Evolutionary conservation across 768 basidiomycete species (phyloP).

Genomic region (Paxillus ammoniavirescens): DNA sequence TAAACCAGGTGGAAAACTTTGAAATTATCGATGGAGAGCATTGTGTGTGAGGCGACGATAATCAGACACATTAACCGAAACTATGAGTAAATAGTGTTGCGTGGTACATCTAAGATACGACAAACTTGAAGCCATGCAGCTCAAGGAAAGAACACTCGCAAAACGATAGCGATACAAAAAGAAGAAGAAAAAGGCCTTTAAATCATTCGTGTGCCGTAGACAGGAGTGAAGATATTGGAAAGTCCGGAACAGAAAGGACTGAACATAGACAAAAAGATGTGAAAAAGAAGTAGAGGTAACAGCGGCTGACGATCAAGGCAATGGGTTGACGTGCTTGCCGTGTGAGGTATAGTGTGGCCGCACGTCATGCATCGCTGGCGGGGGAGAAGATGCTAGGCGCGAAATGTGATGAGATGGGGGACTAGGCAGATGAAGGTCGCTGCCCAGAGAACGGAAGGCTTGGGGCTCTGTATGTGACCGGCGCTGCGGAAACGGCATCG

Average conservation of each 20-base stretch:
- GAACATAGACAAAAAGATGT: constrained; percentile 20
- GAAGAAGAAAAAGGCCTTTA: constrained; percentile 18
- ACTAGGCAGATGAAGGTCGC: constrained; percentile 50
- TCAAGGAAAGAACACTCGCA: constrained; percentile 17
- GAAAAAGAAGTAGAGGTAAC: constrained; percentile 9
- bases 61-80: constrained; percentile 24
- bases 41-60: constrained; percentile 19
- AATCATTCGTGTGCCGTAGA: constrained; percentile 21
- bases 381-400: constrained; percentile 45
- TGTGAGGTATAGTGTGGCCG: constrained; percentile 38
- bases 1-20: constrained; percentile 11
- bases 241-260: constrained; percentile 23
- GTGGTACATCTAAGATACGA: constrained; percentile 34
- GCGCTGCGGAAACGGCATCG: constrained; percentile 53
- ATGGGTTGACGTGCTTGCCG: constrained; percentile 47
- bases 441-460: constrained; percentile 45
- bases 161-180: constrained; percentile 33
- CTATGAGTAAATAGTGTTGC: constrained; percentile 33
- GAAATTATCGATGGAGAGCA: constrained; percentile 1
- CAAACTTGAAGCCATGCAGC: constrained; percentile 18
- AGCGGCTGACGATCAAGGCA: constrained; percentile 38
- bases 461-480: constrained; percentile 59
- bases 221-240: constrained; percentile 28
- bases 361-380: constrained; percentile 36
- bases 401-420: constrained; percentile 39